Percentiles rank a stretch among this genome's conserved stretches.
Evolutionary conservation across 2,329 filamentous ascomycete genomes (phyloP).

Genomic region (Pseudogymnoascus sp.): DNA sequence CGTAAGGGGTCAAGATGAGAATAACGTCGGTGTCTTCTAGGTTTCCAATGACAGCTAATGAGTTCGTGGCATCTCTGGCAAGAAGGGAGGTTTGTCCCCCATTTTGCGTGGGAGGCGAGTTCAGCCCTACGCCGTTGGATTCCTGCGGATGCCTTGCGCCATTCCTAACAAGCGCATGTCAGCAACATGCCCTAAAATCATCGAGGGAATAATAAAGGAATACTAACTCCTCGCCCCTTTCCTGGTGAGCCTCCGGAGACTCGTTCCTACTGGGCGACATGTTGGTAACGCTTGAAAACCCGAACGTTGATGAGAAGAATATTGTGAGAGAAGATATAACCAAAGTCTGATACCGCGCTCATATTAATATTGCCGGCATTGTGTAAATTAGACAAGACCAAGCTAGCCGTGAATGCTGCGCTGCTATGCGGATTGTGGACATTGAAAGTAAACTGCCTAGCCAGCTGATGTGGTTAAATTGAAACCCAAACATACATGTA

Average conservation of each 20-base stretch:
- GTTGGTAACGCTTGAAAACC: background rate
- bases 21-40: conserved; percentile 45
- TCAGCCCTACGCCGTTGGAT: background rate
- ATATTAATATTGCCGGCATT: background rate
- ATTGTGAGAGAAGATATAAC: background rate
- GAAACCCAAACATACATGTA: background rate
- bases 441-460: background rate
- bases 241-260: background rate
- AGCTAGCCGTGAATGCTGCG: background rate
- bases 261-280: background rate
- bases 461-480: conserved; percentile 5
- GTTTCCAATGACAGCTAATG: conserved; percentile 40
- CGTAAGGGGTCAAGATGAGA: conserved; percentile 53
- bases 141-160: background rate
- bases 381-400: conserved; percentile 2
- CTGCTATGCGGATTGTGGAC: conserved; percentile 1
- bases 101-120: background rate
- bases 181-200: background rate
- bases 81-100: conserved; percentile 5
- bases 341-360: background rate
- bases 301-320: background rate
- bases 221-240: background rate
- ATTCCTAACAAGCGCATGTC: background rate
- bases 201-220: background rate
- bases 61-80: conserved; percentile 31